phyloP scores from a whole-genome alignment of 441 rosid genomes.

The Brassica hybrid region DNA sequence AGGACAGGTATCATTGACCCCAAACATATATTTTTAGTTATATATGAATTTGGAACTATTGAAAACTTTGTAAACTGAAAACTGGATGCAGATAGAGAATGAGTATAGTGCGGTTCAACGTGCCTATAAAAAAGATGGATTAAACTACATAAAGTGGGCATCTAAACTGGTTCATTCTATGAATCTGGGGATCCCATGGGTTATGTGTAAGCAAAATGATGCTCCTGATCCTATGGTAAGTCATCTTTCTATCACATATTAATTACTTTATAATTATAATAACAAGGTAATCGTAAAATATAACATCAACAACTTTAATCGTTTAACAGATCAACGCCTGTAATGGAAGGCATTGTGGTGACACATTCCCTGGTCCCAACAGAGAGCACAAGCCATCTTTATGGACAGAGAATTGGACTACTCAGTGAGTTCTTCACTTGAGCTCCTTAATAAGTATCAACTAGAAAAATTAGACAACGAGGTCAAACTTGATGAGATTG shows the following conservation, averaged over 20 bases:
- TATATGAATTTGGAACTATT: not conserved
- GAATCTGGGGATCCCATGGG: constrained; percentile 74
- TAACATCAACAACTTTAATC: not conserved
- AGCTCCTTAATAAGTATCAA: too few species aligned
- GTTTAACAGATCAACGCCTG: constrained; percentile 71
- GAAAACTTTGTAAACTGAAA: constrained; percentile 10
- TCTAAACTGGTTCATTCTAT: constrained; percentile 58
- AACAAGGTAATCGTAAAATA: not conserved
- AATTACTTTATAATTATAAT: too few species aligned
- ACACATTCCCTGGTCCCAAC: constrained; percentile 81
- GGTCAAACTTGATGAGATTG: not conserved
- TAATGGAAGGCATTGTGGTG: constrained; percentile 93
- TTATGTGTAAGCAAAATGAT: constrained; percentile 93
- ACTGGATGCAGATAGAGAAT: constrained; percentile 73
- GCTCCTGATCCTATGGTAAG: constrained; percentile 40
- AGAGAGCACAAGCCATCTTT: constrained; percentile 65
- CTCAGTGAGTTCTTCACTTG: constrained; percentile 57
- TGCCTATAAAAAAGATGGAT: constrained; percentile 67
- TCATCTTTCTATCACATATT: too few species aligned
- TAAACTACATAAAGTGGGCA: constrained; percentile 82
- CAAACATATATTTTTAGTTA: not conserved
- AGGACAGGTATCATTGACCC: constrained; percentile 56
- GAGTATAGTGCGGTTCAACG: constrained; percentile 84
- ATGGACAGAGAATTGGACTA: constrained; percentile 97
- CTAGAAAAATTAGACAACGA: not conserved